Evolutionary conservation across 2,329 filamentous ascomycete genomes (phyloP), one percentile per base, ranked within the genome.

Genomic region (Neopestalotiopsis sp.): DNA sequence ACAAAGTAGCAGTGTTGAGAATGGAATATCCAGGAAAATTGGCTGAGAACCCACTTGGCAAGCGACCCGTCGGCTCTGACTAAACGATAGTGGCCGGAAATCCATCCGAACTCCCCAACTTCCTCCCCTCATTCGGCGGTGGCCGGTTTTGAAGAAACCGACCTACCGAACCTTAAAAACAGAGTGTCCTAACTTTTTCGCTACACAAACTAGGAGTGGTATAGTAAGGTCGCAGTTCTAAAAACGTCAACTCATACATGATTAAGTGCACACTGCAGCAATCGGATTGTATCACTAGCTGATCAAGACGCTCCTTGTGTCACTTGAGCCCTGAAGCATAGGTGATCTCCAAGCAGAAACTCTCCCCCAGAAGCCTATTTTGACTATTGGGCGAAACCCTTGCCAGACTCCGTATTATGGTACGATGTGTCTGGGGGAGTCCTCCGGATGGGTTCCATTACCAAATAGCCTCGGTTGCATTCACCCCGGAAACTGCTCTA

Each of bases 381-480:
- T 59, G 57, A 59, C 57, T 59, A 59, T 59, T 59, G 57, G 20
- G 57, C 34, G 20, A 28, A 3, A 59, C 28, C 57, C 57, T 20
- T 59, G 57, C 17, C 57, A 17, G 28, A 12, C 57, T 59, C 57
- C 57, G 57, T 28, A 59, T 59, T 59, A 59, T 59, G 57, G 57
- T 59, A 59, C 57, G 57, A 59, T 59, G 57, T 59, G 57, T 59
- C 57, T 59, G 57, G 57, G 56, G 57, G 57, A 59, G 57, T 5
- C 10, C 57, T 59, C 57, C 57, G 20, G 57, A n/a, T 20, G n/a
- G 20, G 57, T n/a, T 59, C 57, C 57, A 59, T 59, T 20, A 20
- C 20, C 17, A 17, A 59, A 59, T 20, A 32, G 57, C 57, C 57
- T 59, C 57, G 57, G 57, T 59, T 59, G 20, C 57, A 20, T 20